phyloP scores from a whole-genome alignment of 2,329 filamentous ascomycete genomes.

The Colletotrichum graminicola region DNA sequence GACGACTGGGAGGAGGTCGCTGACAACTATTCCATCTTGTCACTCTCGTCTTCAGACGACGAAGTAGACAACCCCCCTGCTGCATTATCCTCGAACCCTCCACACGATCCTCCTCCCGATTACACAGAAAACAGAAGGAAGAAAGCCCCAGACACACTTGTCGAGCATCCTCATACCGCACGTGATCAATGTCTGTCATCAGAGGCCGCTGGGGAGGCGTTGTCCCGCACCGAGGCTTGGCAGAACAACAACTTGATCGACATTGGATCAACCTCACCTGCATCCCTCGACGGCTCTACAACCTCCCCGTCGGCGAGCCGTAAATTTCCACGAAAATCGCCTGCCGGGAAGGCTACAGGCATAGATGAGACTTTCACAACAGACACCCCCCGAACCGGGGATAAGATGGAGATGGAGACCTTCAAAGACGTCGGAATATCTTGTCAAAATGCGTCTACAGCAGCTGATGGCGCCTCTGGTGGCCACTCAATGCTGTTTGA shows the following conservation, averaged over 20 bases:
- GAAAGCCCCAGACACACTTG: neutral
- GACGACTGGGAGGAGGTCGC: conserved; percentile 47
- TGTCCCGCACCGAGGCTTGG: no score
- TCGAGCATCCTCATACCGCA: neutral
- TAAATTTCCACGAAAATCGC: no score
- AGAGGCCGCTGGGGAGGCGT: neutral
- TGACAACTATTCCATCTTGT: conserved; percentile 46
- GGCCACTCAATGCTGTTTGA: neutral
- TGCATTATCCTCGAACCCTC: neutral
- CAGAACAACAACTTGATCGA: neutral
- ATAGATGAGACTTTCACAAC: neutral
- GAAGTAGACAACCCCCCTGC: neutral
- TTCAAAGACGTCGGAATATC: no score
- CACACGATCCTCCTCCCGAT: neutral
- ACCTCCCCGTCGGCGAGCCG: neutral
- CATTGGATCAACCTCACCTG: neutral
- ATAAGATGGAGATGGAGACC: neutral
- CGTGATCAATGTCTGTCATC: neutral
- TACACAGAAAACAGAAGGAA: neutral
- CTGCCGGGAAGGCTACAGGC: neutral
- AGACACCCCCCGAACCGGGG: neutral
- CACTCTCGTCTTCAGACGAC: conserved; percentile 45
- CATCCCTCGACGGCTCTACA: neutral
- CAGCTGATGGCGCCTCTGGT: no score
- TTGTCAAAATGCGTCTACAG: neutral